Conservation (phyloP, 179 eudicot species). For the Beta corolliflora region DNA sequence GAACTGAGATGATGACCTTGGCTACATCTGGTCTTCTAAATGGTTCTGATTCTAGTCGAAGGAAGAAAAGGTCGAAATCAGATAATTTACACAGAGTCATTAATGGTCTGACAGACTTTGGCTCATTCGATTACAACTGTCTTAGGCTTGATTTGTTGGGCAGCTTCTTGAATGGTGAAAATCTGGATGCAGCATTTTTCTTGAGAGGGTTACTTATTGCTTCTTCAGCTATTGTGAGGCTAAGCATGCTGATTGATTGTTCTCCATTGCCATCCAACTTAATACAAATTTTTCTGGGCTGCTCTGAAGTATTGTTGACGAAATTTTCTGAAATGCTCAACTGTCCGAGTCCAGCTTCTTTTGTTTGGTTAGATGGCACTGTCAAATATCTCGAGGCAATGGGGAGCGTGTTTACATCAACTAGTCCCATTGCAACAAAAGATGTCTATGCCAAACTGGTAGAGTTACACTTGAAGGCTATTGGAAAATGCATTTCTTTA, state of each 20-base stretch:
- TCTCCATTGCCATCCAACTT: constrained; percentile 44
- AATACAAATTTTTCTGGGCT: constrained; percentile 48
- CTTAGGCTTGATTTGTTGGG: constrained; percentile 46
- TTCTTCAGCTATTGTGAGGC: constrained; percentile 67
- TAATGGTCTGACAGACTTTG: constrained; percentile 38
- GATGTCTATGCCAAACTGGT: constrained; percentile 55
- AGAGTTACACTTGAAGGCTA: constrained; percentile 64
- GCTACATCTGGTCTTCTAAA: constrained; percentile 11
- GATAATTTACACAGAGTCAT: constrained; percentile 24
- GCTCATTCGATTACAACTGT: constrained; percentile 33
- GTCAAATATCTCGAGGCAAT: constrained; percentile 73
- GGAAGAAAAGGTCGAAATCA: constrained; percentile 29
- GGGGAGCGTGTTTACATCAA: constrained; percentile 52
- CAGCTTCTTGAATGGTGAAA: constrained; percentile 58
- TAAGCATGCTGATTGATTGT: constrained; percentile 54
- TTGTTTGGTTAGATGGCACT: constrained; percentile 73
- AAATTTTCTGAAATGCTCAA: constrained; percentile 50
- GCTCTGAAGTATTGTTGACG: constrained; percentile 55
- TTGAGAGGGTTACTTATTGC: constrained; percentile 72
- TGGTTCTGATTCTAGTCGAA: constrained; percentile 18
- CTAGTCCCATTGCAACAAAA: constrained; percentile 43
- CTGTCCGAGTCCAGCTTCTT: constrained; percentile 42
- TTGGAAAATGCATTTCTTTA: constrained; percentile 84
- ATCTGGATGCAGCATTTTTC: constrained; percentile 62
- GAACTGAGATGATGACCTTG: constrained; percentile 20